Conservation (phyloP, 805 yeast species). For the Sugiyamaella valdiviana region DNA sequence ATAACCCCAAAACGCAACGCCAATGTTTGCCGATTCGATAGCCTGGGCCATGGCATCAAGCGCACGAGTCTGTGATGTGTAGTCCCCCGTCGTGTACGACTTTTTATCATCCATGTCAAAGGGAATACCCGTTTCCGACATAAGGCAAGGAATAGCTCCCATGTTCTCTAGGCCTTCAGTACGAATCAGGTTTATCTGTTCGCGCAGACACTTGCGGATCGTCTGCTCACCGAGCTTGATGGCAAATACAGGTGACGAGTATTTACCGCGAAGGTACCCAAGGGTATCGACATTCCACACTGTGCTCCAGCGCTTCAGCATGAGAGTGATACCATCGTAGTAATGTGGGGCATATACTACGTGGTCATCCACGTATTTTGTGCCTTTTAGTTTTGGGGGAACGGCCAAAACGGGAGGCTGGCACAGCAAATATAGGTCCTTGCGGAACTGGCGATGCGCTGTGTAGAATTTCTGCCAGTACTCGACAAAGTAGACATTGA, state of each 20-base stretch:
- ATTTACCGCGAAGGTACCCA: slow-evolving; percentile 76
- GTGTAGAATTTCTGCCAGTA: slow-evolving; percentile 49
- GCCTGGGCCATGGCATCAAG: slow-evolving; percentile 78
- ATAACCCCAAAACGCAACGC: slow-evolving; percentile 85
- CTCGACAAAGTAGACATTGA: slow-evolving; percentile 58
- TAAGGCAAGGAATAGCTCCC: slow-evolving; percentile 69
- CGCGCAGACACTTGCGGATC: slow-evolving; percentile 63
- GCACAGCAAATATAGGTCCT: slow-evolving; percentile 49
- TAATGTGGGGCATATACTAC: slow-evolving; percentile 83
- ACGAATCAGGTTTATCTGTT: slow-evolving; percentile 62
- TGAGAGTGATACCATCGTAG: slow-evolving; percentile 89
- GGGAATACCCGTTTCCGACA: slow-evolving; percentile 97
- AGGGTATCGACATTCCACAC: slow-evolving; percentile 80
- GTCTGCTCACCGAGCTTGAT: slow-evolving; percentile 61
- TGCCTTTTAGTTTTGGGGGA: slow-evolving; percentile 60
- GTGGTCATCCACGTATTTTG: slow-evolving; percentile 42
- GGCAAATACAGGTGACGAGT: slow-evolving; percentile 71
- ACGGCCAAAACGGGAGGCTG: slow-evolving; percentile 77
- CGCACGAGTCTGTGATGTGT: slow-evolving; percentile 69
- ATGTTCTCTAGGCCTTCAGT: slow-evolving; percentile 55
- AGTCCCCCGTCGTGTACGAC: slow-evolving; percentile 63
- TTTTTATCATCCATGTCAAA: slow-evolving; percentile 83
- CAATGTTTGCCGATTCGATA: slow-evolving; percentile 63
- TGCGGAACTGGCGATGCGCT: slow-evolving; percentile 37
- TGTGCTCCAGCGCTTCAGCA: slow-evolving; percentile 87